These are phyloP conservation scores for Pichia sp. DNA, from an alignment of 1,139 yeast species.

Conservation along the genomic window DNA sequence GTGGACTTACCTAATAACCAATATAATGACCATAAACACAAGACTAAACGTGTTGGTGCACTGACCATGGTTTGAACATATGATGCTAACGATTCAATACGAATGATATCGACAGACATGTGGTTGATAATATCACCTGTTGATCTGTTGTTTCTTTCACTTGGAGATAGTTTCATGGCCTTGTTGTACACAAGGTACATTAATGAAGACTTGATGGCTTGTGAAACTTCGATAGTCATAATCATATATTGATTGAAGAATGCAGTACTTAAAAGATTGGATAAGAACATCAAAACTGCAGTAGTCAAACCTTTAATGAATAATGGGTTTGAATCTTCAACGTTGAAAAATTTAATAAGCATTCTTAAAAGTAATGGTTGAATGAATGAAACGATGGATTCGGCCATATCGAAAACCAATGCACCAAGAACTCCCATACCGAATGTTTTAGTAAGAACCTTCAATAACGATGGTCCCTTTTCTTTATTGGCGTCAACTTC, in stretches of 20 bases:
- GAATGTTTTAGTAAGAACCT: constrained; percentile 47
- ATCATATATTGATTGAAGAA: constrained; percentile 53
- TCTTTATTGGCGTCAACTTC: constrained; percentile 30
- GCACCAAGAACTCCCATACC: constrained; percentile 45
- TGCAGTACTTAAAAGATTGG: constrained; percentile 45
- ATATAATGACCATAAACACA: constrained; percentile 57
- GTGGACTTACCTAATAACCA: constrained; percentile 60
- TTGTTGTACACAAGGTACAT: constrained; percentile 52
- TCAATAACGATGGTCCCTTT: constrained; percentile 37
- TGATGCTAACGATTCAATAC: constrained; percentile 52
- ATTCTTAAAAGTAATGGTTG: constrained; percentile 58
- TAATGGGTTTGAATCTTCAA: constrained; percentile 37
- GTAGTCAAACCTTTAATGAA: constrained; percentile 50
- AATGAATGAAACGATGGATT: constrained; percentile 44
- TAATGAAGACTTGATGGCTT: constrained; percentile 51
- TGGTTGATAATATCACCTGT: constrained; percentile 59
- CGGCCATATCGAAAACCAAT: constrained; percentile 44
- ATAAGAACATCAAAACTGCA: constrained; percentile 48
- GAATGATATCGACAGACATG: constrained; percentile 57
- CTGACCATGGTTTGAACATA: constrained; percentile 55
- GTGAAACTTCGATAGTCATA: constrained; percentile 49
- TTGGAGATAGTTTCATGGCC: constrained; percentile 46
- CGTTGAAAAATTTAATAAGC: constrained; percentile 45
- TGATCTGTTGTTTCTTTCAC: constrained; percentile 43
- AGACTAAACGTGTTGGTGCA: constrained; percentile 55